Evolutionary conservation across 371 early-diverging fungal genomes (phyloP), one percentile per base, ranked within the genome.

Genomic region (Mucor sp.): DNA sequence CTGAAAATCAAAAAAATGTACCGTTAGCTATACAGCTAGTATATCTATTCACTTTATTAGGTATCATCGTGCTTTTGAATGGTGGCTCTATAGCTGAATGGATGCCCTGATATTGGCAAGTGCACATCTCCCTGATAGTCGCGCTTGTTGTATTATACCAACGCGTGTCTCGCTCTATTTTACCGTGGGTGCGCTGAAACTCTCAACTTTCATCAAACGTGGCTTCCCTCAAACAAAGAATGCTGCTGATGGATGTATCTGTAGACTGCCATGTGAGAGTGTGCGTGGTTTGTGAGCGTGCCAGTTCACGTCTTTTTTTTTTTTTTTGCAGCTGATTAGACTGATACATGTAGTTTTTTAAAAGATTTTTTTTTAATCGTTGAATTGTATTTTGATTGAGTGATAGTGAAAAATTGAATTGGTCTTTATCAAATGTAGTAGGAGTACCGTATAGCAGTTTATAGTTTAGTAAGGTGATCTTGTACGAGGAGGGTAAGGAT

Each of bases 401-500:
- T 33, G 58, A 57, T 32, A 33, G 58, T 57, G 58, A 19, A 28
- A 32, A 32, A 32, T 60, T 60, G 60, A 21, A 28, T 63, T n/a
- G n/a, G 17, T 39, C 39, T 39, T 25, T 53, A 53, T 53, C 53
- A 53, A 53, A 53, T 53, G 53, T 53, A 53, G 53, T 53, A 35
- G 33, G 33, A 33, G 33, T 33, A 53, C 53, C 23, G 53, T 53
- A 15, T 11, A 53, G 53, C 27, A 53, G 53, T 53, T 25, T 53
- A 11, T 23, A 53, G 23, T 53, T 60, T 82, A 83, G 59, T 83
- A 83, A 69, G 83, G 83, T 66, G 83, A 83, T 70, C 83, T 70
- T 25, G 81, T 74, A 69, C 83, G 83, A 66, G 83, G 82, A 69
- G 84, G 78, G 61, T 84, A 84, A 62, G 84, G 82, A 60, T 84